Evolutionary conservation across 768 basidiomycete species (phyloP), one percentile per base, ranked within the genome.

Genomic region (Boletus insuetus): DNA sequence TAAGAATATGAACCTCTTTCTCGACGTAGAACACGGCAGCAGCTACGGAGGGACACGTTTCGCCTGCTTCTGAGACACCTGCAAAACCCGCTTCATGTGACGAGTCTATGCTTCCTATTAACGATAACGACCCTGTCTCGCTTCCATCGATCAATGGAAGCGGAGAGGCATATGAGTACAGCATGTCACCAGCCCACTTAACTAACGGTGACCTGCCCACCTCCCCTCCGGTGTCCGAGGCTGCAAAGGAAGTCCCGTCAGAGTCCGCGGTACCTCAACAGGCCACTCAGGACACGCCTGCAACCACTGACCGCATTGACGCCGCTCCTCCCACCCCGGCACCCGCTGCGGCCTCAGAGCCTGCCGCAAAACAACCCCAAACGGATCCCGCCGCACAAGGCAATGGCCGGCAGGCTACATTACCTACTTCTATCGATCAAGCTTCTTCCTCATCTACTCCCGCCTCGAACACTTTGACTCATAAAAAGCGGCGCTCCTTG

Each of bases 401-500:
- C 29, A 29, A 29, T 29, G 9, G 2, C 29, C 29, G 29, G 29
- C 29, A 29, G 32, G 39, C 54, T 49, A n/a, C n/a, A n/a, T n/a
- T n/a, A n/a, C n/a, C n/a, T n/a, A 8, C 51, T 42, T 39, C 55
- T 22, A 49, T 49, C 12, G 11, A 14, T 24, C 43, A 24, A 29
- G 52, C 22, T 9, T 19, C 64, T 31, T 31, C 69, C 14, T 13
- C 53, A 9, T 63, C 71, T 26, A 64, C 67, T 8, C 58, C 70
- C 3, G 61, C 77, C 26, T 75, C 77, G 10, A 74, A 70, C 20
- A 72, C 75, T 2, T 49, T 60, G 14, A 60, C 58, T n/a, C 68
- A 65, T 16, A 83, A 84, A 73, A 85, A 83, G 64, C 74, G 74
- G 43, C 65, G 69, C 7, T 84, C 84, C 16, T 64, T 86, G 31